phyloP scores from a whole-genome alignment of 1,284 basidiomycete genomes.

The Acaromyces ingoldii region DNA sequence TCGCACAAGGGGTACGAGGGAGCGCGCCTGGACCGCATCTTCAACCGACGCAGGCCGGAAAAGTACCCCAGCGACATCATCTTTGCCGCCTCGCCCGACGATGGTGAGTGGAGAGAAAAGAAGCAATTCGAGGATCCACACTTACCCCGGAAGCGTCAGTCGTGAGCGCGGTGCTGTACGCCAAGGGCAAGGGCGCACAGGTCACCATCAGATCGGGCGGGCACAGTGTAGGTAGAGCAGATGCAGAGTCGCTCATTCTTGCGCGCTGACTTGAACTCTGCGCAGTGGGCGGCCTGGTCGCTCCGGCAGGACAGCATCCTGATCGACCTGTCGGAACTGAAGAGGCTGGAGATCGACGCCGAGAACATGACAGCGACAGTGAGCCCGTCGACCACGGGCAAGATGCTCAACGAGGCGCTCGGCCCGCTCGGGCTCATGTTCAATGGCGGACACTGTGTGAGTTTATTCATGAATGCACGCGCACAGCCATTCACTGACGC shows the following conservation, averaged over 20 bases:
- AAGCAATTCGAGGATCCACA: neutral
- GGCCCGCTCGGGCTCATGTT: neutral
- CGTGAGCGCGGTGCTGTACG: neutral
- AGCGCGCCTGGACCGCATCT: neutral
- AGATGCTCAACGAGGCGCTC: neutral
- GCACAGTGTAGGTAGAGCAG: neutral
- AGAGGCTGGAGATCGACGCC: neutral
- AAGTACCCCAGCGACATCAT: neutral
- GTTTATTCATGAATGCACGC: too few species aligned
- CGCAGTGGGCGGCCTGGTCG: conserved; percentile 1
- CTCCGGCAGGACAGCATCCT: neutral
- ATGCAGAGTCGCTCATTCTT: neutral
- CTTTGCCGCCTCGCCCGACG: neutral
- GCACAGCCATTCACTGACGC: too few species aligned
- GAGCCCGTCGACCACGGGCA: conserved; percentile 1
- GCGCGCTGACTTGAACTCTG: neutral
- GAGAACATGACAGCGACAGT: neutral
- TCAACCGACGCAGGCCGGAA: neutral
- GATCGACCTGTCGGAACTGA: neutral
- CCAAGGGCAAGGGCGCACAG: neutral
- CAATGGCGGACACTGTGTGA: neutral
- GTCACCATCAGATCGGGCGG: neutral
- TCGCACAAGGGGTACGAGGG: neutral
- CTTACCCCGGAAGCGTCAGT: too few species aligned
- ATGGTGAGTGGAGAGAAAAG: too few species aligned